Evolutionary conservation across 257 asterid genomes (phyloP).

Genomic region (Apocynum venetum): DNA sequence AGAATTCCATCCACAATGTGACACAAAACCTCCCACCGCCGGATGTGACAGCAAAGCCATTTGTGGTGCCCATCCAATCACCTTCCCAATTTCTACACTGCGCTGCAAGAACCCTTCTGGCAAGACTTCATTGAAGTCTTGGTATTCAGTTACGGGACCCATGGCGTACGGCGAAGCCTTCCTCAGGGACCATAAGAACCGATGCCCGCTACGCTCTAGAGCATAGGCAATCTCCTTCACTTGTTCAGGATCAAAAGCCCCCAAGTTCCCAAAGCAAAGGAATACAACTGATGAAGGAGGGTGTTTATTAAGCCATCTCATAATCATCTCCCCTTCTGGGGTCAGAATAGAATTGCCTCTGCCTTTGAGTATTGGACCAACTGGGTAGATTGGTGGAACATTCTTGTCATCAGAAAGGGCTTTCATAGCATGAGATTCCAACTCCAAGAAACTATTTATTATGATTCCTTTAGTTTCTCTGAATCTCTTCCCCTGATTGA

Average conservation of each 20-base stretch:
- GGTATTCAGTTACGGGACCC: conserved; percentile 6
- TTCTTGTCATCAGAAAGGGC: neutral
- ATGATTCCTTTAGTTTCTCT: conserved; percentile 20
- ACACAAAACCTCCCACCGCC: conserved; percentile 55
- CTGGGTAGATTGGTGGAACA: conserved; percentile 15
- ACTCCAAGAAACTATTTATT: conserved; percentile 18
- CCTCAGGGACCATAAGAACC: conserved; percentile 21
- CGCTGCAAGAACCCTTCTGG: conserved; percentile 51
- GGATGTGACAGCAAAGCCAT: conserved; percentile 34
- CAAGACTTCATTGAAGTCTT: conserved; percentile 25
- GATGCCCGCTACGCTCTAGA: neutral
- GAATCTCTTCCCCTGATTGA: neutral
- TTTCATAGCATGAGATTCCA: conserved; percentile 18
- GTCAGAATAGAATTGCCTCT: neutral
- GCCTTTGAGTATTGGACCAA: conserved; percentile 5
- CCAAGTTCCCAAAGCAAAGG: conserved; percentile 22
- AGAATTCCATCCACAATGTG: conserved; percentile 78
- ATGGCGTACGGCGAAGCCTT: neutral
- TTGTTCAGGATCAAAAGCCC: conserved; percentile 1
- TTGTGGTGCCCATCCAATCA: conserved; percentile 63
- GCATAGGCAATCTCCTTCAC: conserved; percentile 15
- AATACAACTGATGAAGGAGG: conserved; percentile 9
- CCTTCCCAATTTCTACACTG: conserved; percentile 34
- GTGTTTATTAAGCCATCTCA: conserved; percentile 3
- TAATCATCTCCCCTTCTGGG: neutral